Base-by-base conservation (phyloP, 1,139 yeast genomes). In the Tardiomyces depauwii region DNA sequence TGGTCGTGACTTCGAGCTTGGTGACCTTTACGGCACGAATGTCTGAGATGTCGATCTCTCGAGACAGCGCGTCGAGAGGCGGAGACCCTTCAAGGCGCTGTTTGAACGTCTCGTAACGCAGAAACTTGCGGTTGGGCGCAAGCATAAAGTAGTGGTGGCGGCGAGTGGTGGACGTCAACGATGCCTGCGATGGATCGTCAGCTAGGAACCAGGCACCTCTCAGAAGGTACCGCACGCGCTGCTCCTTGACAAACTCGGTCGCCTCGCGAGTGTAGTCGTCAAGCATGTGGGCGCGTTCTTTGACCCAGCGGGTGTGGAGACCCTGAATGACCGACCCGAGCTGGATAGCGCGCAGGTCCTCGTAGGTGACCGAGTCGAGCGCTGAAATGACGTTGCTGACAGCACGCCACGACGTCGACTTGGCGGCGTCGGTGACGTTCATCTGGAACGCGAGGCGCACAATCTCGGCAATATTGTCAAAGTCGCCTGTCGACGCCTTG, bases 151-250 rank as follows among this genome's bases (percentile, higher is more conserved):
- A 85, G 59, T 72, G 80, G 49, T 74, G 70, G 52, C 71, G 64
- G 36, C 64, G 58, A 53, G 58, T 56, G 38, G 61, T 63, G 14
- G 57, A 58, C 21, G 63, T 60, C 23, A 63, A 61, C 21, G 68
- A 59, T 47, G 75, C 78, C 1, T 14, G 12, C 2, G 56, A 50
- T 43, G 87, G 87, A 46, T 72, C 67, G 45, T 79, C 83, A 2
- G 82, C 73, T 56, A 71, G 80, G n/a, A 84, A 91, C 95, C 95
- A 86, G 2, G 86, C 76, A 2, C 96, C 95, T 55, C 77, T 78
- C 40, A 86, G 76, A 45, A 87, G 64, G 56, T 80, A 80, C 47
- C 82, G 66, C 42, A 82, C 78, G 54, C 94, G 71, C 63, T 85
- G 94, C 59, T 83, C 91, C 49, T 77, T 73, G n/a, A 86, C 89